Conservation (phyloP, 2,329 filamentous ascomycete species). For the Myriosclerotinia scirpicola region DNA sequence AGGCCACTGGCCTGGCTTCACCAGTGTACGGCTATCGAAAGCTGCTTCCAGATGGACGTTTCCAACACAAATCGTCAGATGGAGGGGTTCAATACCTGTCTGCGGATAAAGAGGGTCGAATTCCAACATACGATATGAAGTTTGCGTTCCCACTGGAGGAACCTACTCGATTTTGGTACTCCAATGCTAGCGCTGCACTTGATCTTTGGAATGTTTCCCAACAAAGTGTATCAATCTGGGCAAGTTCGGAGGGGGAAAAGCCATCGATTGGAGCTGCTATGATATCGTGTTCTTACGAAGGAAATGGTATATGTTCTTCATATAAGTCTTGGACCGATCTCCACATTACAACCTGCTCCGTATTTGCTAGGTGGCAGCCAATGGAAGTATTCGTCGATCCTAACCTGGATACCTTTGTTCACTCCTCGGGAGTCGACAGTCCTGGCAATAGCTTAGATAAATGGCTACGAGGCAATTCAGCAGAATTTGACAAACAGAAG, state of each 20-base stretch:
- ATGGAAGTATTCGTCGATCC: not conserved
- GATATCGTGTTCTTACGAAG: not conserved
- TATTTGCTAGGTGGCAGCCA: not conserved
- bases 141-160: no score
- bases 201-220: no score
- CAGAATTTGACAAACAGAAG: not conserved
- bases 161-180: no score
- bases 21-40: not conserved
- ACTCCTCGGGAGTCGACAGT: no score
- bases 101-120: no score
- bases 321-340: not conserved
- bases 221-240: no score
- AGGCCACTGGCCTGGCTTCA: not conserved
- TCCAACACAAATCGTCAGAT: no score
- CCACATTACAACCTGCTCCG: not conserved
- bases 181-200: no score
- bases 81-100: no score
- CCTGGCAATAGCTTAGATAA: not conserved
- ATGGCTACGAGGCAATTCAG: not conserved
- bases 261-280: not conserved
- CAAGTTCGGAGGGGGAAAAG: no score
- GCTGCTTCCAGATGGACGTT: not conserved
- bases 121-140: no score
- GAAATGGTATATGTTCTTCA: no score
- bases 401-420: not conserved